Evolutionary conservation across 2,329 filamentous ascomycete genomes (phyloP), one percentile per base, ranked within the genome.

Genomic region (Pseudogymnoascus sp.): DNA sequence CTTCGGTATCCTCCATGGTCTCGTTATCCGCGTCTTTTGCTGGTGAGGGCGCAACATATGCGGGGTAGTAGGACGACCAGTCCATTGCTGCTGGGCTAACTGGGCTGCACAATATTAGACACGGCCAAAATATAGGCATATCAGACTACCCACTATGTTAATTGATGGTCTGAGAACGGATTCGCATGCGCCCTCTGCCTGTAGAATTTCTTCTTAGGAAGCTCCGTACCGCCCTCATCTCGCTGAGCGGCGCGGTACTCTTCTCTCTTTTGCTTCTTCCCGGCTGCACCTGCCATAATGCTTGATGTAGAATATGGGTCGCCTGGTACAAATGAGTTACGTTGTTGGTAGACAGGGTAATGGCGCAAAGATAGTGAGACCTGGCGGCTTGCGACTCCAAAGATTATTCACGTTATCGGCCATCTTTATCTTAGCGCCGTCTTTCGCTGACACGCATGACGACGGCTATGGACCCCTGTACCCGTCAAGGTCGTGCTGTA

Each of bases 111-210:
- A 41, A 30, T 58, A 39, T 68, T 33, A 67, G 65, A 60, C 2
- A 12, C 18, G 19, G 5, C 0, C 55, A 4, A 2, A 37, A 37
- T 38, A 57, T 35, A 38, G 7, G 55, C 5, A 5, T 23, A 37
- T 62, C 10, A 33, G 21, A 21, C 23, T 45, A 77, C 83, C 68
- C 82, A 95, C 94, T 99, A 99, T 68, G 81, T 80, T 71, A 99
- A 78, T 61, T 83, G 78, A 77, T 99, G 94, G 70, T 99, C 94
- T 2, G 92, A 96, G 75, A 99, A 99, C 5, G 92, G 92, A 76
- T 99, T 99, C 64, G 94, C 94, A 76, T 99, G 94, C 35, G 94
- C 94, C 73, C 94, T 83, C 74, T 99, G 94, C 60, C 94, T 84
- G 73, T 96, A 99, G 76, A 94, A 96, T 76, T 89, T 92, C 79